Evolutionary conservation across 768 basidiomycete genomes (phyloP).

Genomic region (Mycena rosella): DNA sequence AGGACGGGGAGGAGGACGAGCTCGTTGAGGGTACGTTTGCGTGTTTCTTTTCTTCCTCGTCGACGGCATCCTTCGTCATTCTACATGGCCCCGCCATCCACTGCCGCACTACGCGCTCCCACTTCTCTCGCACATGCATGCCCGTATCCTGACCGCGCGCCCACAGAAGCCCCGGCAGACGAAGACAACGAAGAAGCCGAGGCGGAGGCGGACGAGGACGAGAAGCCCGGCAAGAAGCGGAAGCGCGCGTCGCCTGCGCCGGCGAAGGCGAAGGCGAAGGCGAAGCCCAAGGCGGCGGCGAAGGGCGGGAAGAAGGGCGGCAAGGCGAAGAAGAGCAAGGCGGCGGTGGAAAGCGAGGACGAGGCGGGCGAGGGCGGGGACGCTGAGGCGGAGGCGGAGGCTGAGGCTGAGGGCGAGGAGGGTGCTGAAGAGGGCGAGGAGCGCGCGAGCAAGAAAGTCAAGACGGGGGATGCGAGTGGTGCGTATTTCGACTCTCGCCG

Average conservation of each 20-base stretch:
- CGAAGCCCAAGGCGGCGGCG: conserved; percentile 42
- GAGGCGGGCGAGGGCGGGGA: conserved; percentile 83
- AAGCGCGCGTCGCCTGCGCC: conserved; percentile 61
- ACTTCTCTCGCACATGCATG: too few species aligned
- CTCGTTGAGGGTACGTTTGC: conserved; percentile 36
- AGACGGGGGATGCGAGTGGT: conserved; percentile 75
- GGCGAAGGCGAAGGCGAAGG: conserved; percentile 55
- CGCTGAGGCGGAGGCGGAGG: too few species aligned
- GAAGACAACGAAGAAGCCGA: conserved; percentile 41
- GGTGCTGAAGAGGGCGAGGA: conserved; percentile 68
- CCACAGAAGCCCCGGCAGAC: conserved; percentile 31
- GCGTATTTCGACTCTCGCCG: conserved; percentile 45
- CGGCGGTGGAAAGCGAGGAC: conserved; percentile 57
- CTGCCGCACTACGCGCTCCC: too few species aligned
- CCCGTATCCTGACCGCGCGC: background rate
- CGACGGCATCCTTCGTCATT: background rate
- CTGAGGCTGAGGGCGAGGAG: conserved; percentile 63
- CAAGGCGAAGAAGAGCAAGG: conserved; percentile 65
- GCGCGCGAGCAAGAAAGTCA: conserved; percentile 63
- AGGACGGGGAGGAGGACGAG: conserved; percentile 28
- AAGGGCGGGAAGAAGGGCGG: conserved; percentile 69
- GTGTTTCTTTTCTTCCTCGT: conserved; percentile 24
- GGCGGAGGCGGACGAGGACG: conserved; percentile 72
- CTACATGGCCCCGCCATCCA: too few species aligned
- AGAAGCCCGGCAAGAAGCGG: conserved; percentile 60